Evolutionary conservation across 2,329 filamentous ascomycete genomes (phyloP).

Genomic region (Hymenoscyphus occultus): DNA sequence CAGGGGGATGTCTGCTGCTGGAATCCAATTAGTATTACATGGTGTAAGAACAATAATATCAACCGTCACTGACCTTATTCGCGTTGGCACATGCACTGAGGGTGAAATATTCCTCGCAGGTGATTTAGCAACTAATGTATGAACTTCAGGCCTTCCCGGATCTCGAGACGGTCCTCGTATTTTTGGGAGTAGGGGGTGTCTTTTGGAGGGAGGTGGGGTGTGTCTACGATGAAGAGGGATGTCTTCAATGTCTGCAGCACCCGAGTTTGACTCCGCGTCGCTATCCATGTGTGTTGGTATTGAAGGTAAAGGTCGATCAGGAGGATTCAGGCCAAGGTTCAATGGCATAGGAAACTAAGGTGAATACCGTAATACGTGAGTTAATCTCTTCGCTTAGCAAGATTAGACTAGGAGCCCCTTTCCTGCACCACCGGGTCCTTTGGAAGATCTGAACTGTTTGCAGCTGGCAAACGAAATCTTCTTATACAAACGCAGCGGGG

Average conservation of each 20-base stretch:
- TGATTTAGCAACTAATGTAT: conserved; percentile 6
- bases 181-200: neutral
- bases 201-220: neutral
- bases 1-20: conserved; percentile 9
- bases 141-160: conserved; percentile 1
- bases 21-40: neutral
- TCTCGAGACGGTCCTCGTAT: neutral
- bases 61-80: conserved; percentile 10
- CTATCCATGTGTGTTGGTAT: conserved; percentile 18
- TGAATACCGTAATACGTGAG: conserved; percentile 11
- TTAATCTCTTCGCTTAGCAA: conserved; percentile 9
- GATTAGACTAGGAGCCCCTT: neutral
- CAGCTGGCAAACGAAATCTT: conserved; percentile 3
- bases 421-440: conserved; percentile 1
- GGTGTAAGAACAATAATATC: neutral
- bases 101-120: neutral
- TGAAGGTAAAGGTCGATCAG: conserved; percentile 20
- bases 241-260: conserved; percentile 28
- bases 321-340: conserved; percentile 12
- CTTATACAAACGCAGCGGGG: conserved; percentile 10
- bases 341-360: conserved; percentile 24
- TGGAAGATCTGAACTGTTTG: conserved; percentile 4
- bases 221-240: conserved; percentile 26
- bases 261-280: conserved; percentile 21
- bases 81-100: conserved; percentile 9